A percentile compares a stretch with the other conserved stretches of the same genome.
phyloP scores from a whole-genome alignment of 1,284 basidiomycete genomes.

The Farysia itapuensis region DNA sequence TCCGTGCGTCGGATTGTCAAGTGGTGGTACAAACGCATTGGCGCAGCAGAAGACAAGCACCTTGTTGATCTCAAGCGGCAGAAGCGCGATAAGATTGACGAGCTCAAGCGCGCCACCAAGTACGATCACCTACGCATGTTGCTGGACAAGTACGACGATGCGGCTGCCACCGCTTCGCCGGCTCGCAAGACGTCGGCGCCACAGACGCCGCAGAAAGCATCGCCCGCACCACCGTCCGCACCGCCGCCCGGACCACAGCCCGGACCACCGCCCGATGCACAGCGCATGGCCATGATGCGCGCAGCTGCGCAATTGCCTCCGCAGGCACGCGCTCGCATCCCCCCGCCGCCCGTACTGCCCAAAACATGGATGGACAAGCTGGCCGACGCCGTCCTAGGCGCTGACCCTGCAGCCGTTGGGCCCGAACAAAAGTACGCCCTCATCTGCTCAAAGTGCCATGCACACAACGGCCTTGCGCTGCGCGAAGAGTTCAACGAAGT shows the following conservation, averaged over 20 bases:
- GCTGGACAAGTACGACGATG: conserved; percentile 85
- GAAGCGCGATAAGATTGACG: conserved; percentile 85
- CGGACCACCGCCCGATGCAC: conserved; percentile 9
- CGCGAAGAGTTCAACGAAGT: conserved; percentile 85
- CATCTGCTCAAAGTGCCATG: conserved; percentile 88
- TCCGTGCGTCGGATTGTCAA: conserved; percentile 80
- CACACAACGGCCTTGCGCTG: conserved; percentile 90
- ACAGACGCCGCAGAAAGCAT: neutral
- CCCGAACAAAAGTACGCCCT: conserved; percentile 72
- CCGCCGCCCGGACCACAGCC: neutral
- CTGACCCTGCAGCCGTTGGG: conserved; percentile 56
- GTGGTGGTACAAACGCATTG: conserved; percentile 81
- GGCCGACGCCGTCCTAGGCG: conserved; percentile 61
- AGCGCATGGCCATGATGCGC: conserved; percentile 34
- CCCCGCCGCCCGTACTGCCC: conserved; percentile 6
- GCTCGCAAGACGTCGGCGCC: neutral
- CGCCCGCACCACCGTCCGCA: neutral
- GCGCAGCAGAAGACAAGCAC: conserved; percentile 80
- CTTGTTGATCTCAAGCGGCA: conserved; percentile 74
- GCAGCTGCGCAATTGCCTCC: neutral
- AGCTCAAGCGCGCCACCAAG: conserved; percentile 95
- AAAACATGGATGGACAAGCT: conserved; percentile 60
- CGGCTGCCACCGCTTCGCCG: conserved; percentile 37
- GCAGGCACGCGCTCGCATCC: neutral
- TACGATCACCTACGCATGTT: conserved; percentile 88